Evolutionary conservation across 352 stramenopile species (phyloP), one percentile per base, ranked within the genome.

Genomic region (Globisporangium parvum): DNA sequence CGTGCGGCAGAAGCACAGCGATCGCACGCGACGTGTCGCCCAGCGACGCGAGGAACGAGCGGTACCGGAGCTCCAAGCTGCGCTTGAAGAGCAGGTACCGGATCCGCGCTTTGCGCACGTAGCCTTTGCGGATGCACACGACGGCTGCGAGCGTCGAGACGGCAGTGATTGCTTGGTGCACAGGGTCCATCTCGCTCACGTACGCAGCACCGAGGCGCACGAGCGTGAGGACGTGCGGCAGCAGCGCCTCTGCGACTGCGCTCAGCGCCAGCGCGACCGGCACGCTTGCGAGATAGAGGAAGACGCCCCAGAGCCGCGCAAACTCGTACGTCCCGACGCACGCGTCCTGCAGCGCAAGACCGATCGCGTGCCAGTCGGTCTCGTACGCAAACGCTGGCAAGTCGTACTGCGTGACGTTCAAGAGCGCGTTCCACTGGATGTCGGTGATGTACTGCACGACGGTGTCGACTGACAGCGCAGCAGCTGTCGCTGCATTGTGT

Each of bases 341-440:
- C 9, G 76, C 79, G 12, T 64, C 77, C 55, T 87, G 66, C 17
- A 92, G 55, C 1, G 79, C 71, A 2, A 69, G 52, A 14, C 73
- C 77, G 52, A 93, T 85, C n/a, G 59, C 80, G 17, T 51, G 33
- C 80, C 80, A 93, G 49, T 90, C 67, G 12, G 80, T 82, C 35
- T 73, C 67, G 33, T 75, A 67, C 14, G 53, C 62, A 39, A 88
- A 85, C 51, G 69, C 49, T 23, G 69, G 71, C 23, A 80, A 62
- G 12, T 77, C 52, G 37, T 70, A 56, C 35, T 63, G 64, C 23
- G 67, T 60, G 44, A 55, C 60, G 35, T 73, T 66, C 21, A 75
- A 55, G 6, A 60, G 35, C 33, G 47, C 54, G 44, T 26, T 47
- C 50, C 52, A 31, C n/a, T 57, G 40, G 21, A 67, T 10, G 12